Evolutionary conservation across 257 asterid genomes (phyloP), one percentile per base, ranked within the genome.

Genomic region (Lantana camara): DNA sequence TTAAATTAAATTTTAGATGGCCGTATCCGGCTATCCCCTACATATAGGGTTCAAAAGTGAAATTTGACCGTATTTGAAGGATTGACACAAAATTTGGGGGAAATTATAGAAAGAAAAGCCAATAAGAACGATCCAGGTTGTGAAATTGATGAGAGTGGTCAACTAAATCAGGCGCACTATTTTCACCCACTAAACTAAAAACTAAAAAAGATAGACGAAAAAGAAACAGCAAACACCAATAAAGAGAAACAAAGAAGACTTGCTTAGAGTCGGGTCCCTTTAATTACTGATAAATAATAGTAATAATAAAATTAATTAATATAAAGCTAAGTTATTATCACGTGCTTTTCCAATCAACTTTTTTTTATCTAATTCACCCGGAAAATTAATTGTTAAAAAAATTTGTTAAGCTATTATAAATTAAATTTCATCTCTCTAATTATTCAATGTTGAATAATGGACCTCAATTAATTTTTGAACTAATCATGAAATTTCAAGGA

Each of bases 81-180:
- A 47, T 50, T 46, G 50, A 60, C 37, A 38, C 27, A 57, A 51
- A 22, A 29, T 51, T 40, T 32, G 51, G 38, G 55, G 22, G 32
- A 27, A 60, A 19, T 40, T 34, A 34, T 0, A 5, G 63, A 10
- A 30, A 37, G 57, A 68, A 64, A 58, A 42, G 66, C 50, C 23
- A 72, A 47, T 9, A 23, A 23, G 41, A 68, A 63, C 72, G 46
- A 69, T 73, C 8, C 34, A 30, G 66, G 49, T 48, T 15, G 42
- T 23, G 65, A 73, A 66, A 1, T 73, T 65, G 67, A 65, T 55
- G 63, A 61, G 17, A 50, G 27, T 62, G 73, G 83, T 78, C 80
- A 78, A 71, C 67, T 47, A 57, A 67, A 74, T 63, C 45, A 30
- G 46, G 71, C 78, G 73, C 62, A 46, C 53, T 49, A 9, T 49